phyloP scores from a whole-genome alignment of 805 yeast genomes.

The Saccharomycopsis fermentans region DNA sequence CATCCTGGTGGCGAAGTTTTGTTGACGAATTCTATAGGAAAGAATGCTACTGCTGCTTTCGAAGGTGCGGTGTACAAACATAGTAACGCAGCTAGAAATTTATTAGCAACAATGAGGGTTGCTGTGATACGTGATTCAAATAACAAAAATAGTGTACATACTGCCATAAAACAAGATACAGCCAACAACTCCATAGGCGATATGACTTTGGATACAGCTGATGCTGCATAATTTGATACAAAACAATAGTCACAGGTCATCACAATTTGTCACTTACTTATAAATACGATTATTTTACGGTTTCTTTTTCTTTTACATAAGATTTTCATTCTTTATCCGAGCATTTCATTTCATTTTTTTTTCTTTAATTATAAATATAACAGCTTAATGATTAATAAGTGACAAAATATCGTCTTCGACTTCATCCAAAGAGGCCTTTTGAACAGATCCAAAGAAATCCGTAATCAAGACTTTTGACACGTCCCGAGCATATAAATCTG shows the following conservation, averaged over 20 bases:
- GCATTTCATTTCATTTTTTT: background rate
- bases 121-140: slow-evolving; percentile 70
- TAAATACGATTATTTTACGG: background rate
- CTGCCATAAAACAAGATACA: slow-evolving; percentile 67
- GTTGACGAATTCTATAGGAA: slow-evolving; percentile 73
- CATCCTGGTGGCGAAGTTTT: slow-evolving; percentile 91
- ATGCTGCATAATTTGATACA: slow-evolving; percentile 37
- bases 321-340: background rate
- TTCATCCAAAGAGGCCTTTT: slow-evolving; percentile 58
- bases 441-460: slow-evolving; percentile 91
- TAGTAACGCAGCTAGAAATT: slow-evolving; percentile 85
- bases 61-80: slow-evolving; percentile 93
- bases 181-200: slow-evolving; percentile 54
- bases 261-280: background rate
- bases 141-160: slow-evolving; percentile 47
- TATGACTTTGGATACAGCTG: slow-evolving; percentile 43
- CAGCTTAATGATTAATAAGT: slow-evolving; percentile 17
- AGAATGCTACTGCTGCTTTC: slow-evolving; percentile 89
- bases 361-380: background rate
- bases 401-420: slow-evolving; percentile 40
- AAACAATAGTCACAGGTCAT: background rate
- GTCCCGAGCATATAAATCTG: slow-evolving; percentile 64
- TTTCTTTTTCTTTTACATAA: background rate
- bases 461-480: slow-evolving; percentile 65
- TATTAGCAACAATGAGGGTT: slow-evolving; percentile 87